These are phyloP conservation scores for Erythrobasidium hasegawianum DNA, from an alignment of 1,284 basidiomycete genomes.

Conservation along the genomic window DNA sequence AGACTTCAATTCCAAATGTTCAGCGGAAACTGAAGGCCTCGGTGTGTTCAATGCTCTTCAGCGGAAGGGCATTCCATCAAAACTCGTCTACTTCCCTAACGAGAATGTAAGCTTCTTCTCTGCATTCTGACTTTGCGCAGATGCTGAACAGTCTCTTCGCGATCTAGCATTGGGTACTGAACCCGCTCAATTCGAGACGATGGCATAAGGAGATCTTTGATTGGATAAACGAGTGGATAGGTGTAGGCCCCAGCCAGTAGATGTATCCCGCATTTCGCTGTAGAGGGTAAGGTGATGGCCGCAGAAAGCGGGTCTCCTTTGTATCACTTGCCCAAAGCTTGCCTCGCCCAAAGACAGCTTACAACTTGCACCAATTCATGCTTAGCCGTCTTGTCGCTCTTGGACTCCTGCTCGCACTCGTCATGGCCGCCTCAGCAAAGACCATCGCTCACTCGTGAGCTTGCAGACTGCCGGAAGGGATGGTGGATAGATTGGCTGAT, in stretches of 20 bases:
- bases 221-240: slow-evolving; percentile 62
- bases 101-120: slow-evolving; percentile 78
- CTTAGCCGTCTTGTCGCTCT: not conserved
- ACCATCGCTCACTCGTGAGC: not conserved
- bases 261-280: not conserved
- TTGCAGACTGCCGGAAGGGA: not conserved
- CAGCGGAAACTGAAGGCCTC: slow-evolving; percentile 77
- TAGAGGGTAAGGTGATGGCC: too few species aligned
- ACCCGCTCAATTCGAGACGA: slow-evolving; percentile 56
- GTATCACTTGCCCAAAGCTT: too few species aligned
- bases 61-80: slow-evolving; percentile 69
- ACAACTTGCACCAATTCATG: too few species aligned
- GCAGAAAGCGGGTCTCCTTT: too few species aligned
- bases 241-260: slow-evolving; percentile 19
- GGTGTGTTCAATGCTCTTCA: slow-evolving; percentile 65
- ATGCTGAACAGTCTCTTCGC: slow-evolving; percentile 6
- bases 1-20: slow-evolving; percentile 35
- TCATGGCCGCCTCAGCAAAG: not conserved
- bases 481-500: not conserved
- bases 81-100: slow-evolving; percentile 80
- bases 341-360: too few species aligned
- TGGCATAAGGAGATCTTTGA: slow-evolving; percentile 85
- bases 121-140: slow-evolving; percentile 68
- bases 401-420: not conserved
- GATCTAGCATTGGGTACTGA: slow-evolving; percentile 53